Base-by-base conservation (phyloP, 1,284 basidiomycete genomes). In the Stygiomarasmius scandens region DNA sequence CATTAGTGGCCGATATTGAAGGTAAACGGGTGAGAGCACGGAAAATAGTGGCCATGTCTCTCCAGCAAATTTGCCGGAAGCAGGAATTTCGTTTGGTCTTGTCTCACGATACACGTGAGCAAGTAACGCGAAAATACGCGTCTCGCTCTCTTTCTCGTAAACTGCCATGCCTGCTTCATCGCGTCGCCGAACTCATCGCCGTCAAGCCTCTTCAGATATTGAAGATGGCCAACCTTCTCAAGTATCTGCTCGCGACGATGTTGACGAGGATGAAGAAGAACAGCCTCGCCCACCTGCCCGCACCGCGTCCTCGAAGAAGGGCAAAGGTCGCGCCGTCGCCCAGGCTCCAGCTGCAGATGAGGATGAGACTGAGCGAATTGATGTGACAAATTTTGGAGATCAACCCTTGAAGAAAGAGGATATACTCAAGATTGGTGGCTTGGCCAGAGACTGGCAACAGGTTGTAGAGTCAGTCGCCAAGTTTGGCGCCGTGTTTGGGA, bases 381-480 rank as follows among this genome's bases (percentile, higher is more conserved):
- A 89, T 60, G 75, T 84, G 43, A 73, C 74, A 45, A 80, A 82
- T 66, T 86, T 89, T 60, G 71, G 65, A 16, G 79, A 89, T 68
- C 85, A 89, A 59, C 86, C 89, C 11, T 69, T 92, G 49, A 73
- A 77, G 54, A 79, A 68, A 63, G 72, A 71, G 6, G 80, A 85
- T 45, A 71, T 75, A n/a, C 56, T 65, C 34, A 86, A 80, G 65
- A 66, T 90, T 22, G 71, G 75, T 14, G 84, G 84, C 4, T 73
- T 89, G 46, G 70, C 82, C 0, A 67, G 74, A 1, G 88, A 90
- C 69, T 91, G 89, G 88, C 68, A 73, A 20, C 69, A 71, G 58
- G 76, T 87, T 62, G 73, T 76, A 58, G 72, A 73, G 14, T 74
- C 75, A 47, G 77, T 85, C 36, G 75, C 78, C 32, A 70, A 75